Evolutionary conservation across 352 stramenopile genomes (phyloP), one percentile per base, ranked within the genome.

Genomic region (Phytophthora cryptogea): DNA sequence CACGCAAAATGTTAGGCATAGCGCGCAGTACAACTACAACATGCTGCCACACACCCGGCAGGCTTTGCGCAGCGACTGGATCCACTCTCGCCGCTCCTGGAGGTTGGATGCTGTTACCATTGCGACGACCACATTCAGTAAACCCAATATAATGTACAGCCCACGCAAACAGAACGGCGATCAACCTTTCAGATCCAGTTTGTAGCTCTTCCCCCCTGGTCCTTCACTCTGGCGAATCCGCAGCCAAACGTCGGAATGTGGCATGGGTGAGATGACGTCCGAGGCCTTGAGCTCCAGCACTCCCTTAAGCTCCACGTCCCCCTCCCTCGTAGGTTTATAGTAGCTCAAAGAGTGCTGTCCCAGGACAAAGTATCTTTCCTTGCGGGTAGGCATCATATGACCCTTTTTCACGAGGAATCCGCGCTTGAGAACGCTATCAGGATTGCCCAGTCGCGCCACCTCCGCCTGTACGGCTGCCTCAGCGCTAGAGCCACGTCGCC

Each of bases 121-220:
- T 48, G 42, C 28, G 68, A 10, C n/a, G 32, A 52, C 28, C 37
- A 26, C 9, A 4, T 31, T 11, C 16, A 44, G 45, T 51, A 43
- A 48, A 39, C 9, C 16, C 42, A 57, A 8, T 0, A 13, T 17
- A 28, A 17, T 8, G 31, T 9, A 20, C 16, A 11, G 42, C 26
- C 5, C n/a, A 43, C n/a, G 10, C 8, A 54, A 33, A 8, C 3
- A 42, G 32, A n/a, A 31, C 0, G 16, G 43, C 27, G 6, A 50
- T 36, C 16, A 31, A 90, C 80, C 80, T 77, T 83, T 86, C 5
- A 90, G 64, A 35, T 90, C 81, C 6, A 90, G 42, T 39, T 86
- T 88, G 57, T 90, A 90, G 47, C 42, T 66, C 58, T 89, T 89
- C 10, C 75, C 64, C 31, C 69, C 67, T 13, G 77, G 67, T 0